phyloP scores from a whole-genome alignment of 768 basidiomycete genomes.

The Phaffia australis region DNA sequence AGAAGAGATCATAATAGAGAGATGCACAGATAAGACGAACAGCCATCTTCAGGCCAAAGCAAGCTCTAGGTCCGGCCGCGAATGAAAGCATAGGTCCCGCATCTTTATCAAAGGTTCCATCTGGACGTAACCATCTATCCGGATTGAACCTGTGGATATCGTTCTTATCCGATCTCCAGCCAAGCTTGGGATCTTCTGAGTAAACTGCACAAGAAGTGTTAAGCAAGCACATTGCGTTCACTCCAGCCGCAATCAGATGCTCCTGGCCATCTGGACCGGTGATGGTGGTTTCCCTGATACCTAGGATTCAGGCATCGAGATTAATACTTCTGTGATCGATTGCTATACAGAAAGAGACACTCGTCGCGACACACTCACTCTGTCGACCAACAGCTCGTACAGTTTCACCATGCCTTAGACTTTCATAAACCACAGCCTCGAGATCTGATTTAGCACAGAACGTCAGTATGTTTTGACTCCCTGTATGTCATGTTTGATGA shows the following conservation, averaged over 20 bases:
- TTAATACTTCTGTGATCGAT: not conserved
- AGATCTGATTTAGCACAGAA: not conserved
- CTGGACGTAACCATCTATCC: slow-evolving; percentile 6
- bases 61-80: slow-evolving; percentile 4
- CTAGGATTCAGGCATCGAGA: not conserved
- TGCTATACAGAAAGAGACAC: not conserved
- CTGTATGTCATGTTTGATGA: no score
- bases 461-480: no score
- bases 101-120: not conserved
- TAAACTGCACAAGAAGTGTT: slow-evolving; percentile 4
- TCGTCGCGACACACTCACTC: not conserved
- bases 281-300: not conserved
- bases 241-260: not conserved
- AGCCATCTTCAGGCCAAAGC: slow-evolving; percentile 15
- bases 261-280: not conserved
- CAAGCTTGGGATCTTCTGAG: slow-evolving; percentile 10
- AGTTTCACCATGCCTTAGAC: slow-evolving; percentile 6
- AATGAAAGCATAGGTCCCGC: slow-evolving; percentile 9
- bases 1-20: no score
- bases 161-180: not conserved
- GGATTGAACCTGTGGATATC: not conserved
- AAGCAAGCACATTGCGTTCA: slow-evolving; percentile 13
- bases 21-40: not conserved
- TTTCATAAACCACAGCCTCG: slow-evolving; percentile 13
- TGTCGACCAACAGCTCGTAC: slow-evolving; percentile 7